phyloP scores from a whole-genome alignment of 2,329 filamentous ascomycete species.

The Penicillium thymicola region DNA sequence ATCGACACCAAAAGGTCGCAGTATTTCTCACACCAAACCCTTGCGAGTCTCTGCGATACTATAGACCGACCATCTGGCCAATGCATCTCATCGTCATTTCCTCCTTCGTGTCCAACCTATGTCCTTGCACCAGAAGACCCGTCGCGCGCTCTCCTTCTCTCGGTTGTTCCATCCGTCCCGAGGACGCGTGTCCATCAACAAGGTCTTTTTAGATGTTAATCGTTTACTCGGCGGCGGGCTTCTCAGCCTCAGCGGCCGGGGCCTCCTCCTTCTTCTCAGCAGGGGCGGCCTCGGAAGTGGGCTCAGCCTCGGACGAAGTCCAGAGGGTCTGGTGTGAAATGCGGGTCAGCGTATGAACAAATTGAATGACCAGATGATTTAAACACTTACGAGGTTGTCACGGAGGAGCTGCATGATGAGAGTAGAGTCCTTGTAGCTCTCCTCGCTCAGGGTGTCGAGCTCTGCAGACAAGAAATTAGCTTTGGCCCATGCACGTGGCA shows the following conservation, averaged over 20 bases:
- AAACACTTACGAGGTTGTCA: constrained; percentile 77
- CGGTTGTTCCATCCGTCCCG: constrained; percentile 20
- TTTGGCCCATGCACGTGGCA: constrained; percentile 9
- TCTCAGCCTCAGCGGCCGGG: constrained; percentile 40
- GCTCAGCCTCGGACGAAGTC: constrained; percentile 97
- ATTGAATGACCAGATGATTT: neutral
- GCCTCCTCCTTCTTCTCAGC: constrained; percentile 45
- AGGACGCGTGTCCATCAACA: constrained; percentile 35
- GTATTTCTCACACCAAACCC: constrained; percentile 7
- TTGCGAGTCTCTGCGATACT: constrained; percentile 10
- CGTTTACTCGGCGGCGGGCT: constrained; percentile 46
- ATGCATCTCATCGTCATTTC: constrained; percentile 7
- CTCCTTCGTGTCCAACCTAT: constrained; percentile 13
- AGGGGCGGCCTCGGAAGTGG: constrained; percentile 54
- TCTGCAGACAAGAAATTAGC: constrained; percentile 53
- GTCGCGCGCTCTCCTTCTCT: constrained; percentile 15
- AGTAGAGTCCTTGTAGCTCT: constrained; percentile 99
- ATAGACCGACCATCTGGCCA: constrained; percentile 4
- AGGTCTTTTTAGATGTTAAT: constrained; percentile 29
- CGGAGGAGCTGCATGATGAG: constrained; percentile 98
- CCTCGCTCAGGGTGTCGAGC: constrained; percentile 94
- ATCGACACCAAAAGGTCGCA: neutral
- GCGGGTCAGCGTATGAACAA: neutral
- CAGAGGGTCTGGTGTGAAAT: constrained; percentile 75
- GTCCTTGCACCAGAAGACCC: constrained; percentile 12